These are phyloP conservation scores for Cydonia oblonga DNA, from an alignment of 331 rosid genomes.

Conservation along the genomic window DNA sequence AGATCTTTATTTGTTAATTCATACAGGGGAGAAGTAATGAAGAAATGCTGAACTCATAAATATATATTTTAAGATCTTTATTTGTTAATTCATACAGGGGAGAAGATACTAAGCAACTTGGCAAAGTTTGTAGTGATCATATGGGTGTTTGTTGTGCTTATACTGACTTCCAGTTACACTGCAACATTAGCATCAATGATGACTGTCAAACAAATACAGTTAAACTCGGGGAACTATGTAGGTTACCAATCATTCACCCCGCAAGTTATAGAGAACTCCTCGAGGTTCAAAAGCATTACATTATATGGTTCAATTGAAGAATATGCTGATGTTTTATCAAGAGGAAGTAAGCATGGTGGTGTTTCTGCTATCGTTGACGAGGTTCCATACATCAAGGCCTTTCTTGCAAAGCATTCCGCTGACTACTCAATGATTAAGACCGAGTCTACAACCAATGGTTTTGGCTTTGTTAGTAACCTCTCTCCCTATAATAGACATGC, in stretches of 20 bases:
- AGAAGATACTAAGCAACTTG: neutral
- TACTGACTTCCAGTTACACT: constrained; percentile 5
- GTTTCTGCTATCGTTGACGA: constrained; percentile 7
- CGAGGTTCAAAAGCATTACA: neutral
- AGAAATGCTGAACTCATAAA: no score
- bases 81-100: constrained; percentile 4
- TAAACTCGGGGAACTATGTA: neutral
- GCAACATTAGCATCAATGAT: constrained; percentile 18
- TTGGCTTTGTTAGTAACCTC: constrained; percentile 10
- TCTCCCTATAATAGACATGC: neutral
- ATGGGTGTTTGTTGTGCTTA: constrained; percentile 7
- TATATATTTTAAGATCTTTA: no score
- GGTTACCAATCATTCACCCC: neutral
- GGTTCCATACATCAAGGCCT: constrained; percentile 7
- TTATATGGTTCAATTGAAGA: neutral
- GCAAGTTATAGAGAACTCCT: neutral
- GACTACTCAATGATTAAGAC: neutral
- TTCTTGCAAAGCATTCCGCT: neutral
- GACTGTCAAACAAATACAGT: neutral
- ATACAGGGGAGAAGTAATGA: constrained; percentile 7
- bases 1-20: no score
- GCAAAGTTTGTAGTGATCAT: constrained; percentile 7
- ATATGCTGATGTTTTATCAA: constrained; percentile 2
- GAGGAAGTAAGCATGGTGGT: constrained; percentile 9
- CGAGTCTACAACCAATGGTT: constrained; percentile 5